Conservation (phyloP, 352 stramenopile species). For the Phytophthora brassicae region DNA sequence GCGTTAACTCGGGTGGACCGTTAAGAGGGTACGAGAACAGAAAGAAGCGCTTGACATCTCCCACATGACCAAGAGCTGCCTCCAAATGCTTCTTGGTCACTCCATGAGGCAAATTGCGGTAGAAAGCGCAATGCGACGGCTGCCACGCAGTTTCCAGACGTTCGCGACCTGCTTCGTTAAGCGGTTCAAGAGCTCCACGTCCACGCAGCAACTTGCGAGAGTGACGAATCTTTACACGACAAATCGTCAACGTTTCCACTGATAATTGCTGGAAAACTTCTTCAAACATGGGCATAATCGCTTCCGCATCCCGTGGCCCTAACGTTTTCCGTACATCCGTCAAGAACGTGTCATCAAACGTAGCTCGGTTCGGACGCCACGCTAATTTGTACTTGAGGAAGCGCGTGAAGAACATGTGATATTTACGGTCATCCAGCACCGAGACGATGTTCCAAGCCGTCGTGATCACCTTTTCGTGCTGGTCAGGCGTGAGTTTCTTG, state of each 20-base stretch:
- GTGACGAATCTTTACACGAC: constrained; percentile 75
- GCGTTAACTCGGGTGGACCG: constrained; percentile 49
- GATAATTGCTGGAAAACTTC: constrained; percentile 77
- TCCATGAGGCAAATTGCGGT: constrained; percentile 71
- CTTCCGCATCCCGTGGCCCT: constrained; percentile 48
- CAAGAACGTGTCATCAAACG: constrained; percentile 81
- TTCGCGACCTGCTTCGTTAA: constrained; percentile 44
- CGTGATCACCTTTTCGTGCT: constrained; percentile 81
- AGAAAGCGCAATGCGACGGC: constrained; percentile 67
- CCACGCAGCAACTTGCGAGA: constrained; percentile 65
- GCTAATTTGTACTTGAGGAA: constrained; percentile 89
- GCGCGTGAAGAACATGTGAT: constrained; percentile 87
- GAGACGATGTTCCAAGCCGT: constrained; percentile 86
- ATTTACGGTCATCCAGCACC: constrained; percentile 81
- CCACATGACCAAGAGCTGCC: constrained; percentile 64
- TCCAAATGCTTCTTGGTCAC: constrained; percentile 70
- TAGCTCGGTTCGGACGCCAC: constrained; percentile 75
- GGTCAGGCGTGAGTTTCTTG: constrained; percentile 53
- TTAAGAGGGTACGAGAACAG: constrained; percentile 70
- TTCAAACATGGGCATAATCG: constrained; percentile 82
- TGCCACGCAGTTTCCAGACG: constrained; percentile 51
- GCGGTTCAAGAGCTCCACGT: constrained; percentile 41
- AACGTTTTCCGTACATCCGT: constrained; percentile 72
- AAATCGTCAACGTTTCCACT: constrained; percentile 86
- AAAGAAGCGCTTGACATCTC: constrained; percentile 66